These are phyloP conservation scores for Marasmius oreades DNA, from an alignment of 1,284 basidiomycete species.

Conservation along the genomic window DNA sequence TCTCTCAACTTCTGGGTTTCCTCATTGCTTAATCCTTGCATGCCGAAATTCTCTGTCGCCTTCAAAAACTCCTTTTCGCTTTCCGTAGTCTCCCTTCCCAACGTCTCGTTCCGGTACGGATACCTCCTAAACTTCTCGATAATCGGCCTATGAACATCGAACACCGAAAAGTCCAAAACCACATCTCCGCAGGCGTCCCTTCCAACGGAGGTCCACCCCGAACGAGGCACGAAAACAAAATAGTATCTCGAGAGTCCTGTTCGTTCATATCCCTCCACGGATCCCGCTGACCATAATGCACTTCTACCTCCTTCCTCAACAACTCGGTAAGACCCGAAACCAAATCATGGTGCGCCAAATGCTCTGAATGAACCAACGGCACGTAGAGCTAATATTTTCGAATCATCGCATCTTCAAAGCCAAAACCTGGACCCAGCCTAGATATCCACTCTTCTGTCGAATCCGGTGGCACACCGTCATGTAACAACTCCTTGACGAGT, in stretches of 20 bases:
- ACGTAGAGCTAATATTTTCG: slow-evolving; percentile 11
- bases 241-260: slow-evolving; percentile 7
- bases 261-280: slow-evolving; percentile 8
- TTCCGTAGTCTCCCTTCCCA: slow-evolving; percentile 8
- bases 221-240: slow-evolving; percentile 8
- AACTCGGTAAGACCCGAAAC: slow-evolving; percentile 1
- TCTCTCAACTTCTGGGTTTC: slow-evolving; percentile 10
- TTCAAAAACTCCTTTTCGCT: slow-evolving; percentile 9
- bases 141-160: slow-evolving; percentile 12
- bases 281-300: slow-evolving; percentile 10
- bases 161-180: slow-evolving; percentile 13
- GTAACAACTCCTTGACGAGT: slow-evolving; percentile 10
- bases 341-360: slow-evolving; percentile 6
- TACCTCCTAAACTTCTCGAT: slow-evolving; percentile 12
- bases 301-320: slow-evolving; percentile 12
- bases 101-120: slow-evolving; percentile 12
- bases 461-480: slow-evolving; percentile 7
- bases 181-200: slow-evolving; percentile 1
- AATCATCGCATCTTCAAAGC: slow-evolving; percentile 14
- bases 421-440: slow-evolving; percentile 2
- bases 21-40: slow-evolving; percentile 7
- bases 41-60: slow-evolving; percentile 8
- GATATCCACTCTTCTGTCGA: slow-evolving; percentile 6
- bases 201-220: slow-evolving; percentile 6
- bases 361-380: slow-evolving; percentile 15